These are phyloP conservation scores for Coemansia sp. DNA, from an alignment of 192 early-diverging fungal genomes.

Conservation along the genomic window DNA sequence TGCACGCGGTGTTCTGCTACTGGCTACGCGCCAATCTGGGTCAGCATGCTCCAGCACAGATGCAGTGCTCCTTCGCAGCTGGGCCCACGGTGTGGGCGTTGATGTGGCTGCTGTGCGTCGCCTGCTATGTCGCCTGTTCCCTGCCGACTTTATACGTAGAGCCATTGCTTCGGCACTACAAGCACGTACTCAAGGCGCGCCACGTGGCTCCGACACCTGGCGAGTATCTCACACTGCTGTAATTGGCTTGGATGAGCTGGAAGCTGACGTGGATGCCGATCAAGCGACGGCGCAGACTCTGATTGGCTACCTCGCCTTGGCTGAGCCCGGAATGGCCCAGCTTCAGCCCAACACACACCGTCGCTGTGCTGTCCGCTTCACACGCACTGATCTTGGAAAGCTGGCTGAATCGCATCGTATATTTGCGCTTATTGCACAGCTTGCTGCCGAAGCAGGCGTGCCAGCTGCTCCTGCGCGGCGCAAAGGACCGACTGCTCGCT, in stretches of 20 bases:
- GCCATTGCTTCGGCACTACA: conserved; percentile 12
- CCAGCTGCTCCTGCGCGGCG: background rate
- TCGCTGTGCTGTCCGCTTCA: conserved; percentile 28
- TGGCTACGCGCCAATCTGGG: conserved; percentile 27
- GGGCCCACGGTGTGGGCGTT: conserved; percentile 28
- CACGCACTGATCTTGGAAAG: conserved; percentile 28
- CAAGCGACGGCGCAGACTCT: conserved; percentile 38
- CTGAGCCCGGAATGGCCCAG: conserved; percentile 24
- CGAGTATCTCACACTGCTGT: conserved; percentile 18
- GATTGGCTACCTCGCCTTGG: conserved; percentile 35
- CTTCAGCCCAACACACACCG: conserved; percentile 37
- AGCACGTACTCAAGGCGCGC: background rate
- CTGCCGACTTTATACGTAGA: conserved; percentile 17
- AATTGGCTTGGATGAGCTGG: conserved; percentile 17
- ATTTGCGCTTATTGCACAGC: conserved; percentile 25
- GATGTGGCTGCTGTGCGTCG: conserved; percentile 25
- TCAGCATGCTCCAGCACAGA: conserved; percentile 10
- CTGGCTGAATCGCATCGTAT: conserved; percentile 27
- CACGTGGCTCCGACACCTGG: background rate
- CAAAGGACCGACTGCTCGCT: conserved; percentile 1
- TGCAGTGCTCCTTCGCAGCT: conserved; percentile 26
- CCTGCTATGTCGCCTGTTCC: conserved; percentile 23
- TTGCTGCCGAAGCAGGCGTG: background rate
- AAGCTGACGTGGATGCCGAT: conserved; percentile 28
- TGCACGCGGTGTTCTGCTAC: conserved; percentile 53